Base-by-base conservation (phyloP, 768 basidiomycete genomes). In the Lactifluus hygrophoroides region DNA sequence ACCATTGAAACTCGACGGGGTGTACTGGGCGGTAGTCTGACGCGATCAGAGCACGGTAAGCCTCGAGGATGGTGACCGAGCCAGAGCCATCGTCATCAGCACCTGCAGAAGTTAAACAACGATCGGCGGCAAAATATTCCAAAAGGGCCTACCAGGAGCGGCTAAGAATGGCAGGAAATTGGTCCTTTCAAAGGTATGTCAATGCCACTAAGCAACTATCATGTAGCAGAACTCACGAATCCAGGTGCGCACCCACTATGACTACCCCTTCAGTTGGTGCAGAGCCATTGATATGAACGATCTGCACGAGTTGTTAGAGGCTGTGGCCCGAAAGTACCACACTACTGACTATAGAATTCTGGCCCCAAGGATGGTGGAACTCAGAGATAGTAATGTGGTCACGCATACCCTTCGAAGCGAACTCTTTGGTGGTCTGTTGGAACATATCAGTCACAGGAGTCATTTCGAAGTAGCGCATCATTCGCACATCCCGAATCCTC, bases 1-100 rank as follows among this genome's bases (percentile, higher is more conserved):
- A 91, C 89, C 87, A 90, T 63, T 90, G 86, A 70, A 90, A 90
- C 67, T 91, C 86, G 34, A 90, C 76, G 5, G 82, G 74, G 44
- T 80, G 79, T 58, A 75, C 72, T 51, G 88, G 88, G 42, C 69
- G 78, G 76, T 85, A 90, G 67, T 83, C 80, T 37, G 84, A 78
- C 27, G 79, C 77, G 63, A 90, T 75, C 57, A 90, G 74, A 13
- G 80, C 85, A 37, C 88, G 80, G 68, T 88, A 89, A 17, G 85
- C 77, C 72, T 90, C 89, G 40, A 90, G 71, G 63, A 90, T 86
- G n/a, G 83, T 85, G 54, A 88, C 84, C n/a, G 77, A 79, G 62
- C 88, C 88, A 60, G 85, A 71, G 32, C 75, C 75, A 55, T 76
- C 75, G 56, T 76, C 86, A 61, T 86, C 86, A 69, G 86, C 86